These are phyloP conservation scores for Kentomonas sorsogonicus DNA, from an alignment of 208 protist genomes.

Conservation along the genomic window DNA sequence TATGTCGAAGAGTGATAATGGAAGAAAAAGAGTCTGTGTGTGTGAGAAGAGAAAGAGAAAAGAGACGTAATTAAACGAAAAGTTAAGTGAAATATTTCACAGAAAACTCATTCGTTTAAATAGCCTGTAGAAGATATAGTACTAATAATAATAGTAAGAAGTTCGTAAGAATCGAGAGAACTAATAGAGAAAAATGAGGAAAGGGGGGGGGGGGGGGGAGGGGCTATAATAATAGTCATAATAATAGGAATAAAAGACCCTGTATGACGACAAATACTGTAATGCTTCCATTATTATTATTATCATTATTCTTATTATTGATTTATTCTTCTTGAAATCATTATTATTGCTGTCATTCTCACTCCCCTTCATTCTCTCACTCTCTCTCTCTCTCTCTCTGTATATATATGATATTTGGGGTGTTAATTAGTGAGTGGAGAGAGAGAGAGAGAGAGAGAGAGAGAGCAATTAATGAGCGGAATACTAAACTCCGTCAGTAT, in stretches of 20 bases:
- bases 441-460: background rate
- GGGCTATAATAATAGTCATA: background rate
- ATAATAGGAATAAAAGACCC: background rate
- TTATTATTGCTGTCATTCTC: background rate
- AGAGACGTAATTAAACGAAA: too few relatives aligned
- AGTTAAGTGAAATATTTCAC: background rate
- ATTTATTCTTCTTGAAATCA: background rate
- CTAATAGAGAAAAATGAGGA: too few relatives aligned
- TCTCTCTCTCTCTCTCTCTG: background rate
- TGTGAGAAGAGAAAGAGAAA: too few relatives aligned
- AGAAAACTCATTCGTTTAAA: too few relatives aligned
- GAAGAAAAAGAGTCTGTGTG: constrained; percentile 6
- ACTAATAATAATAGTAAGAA: too few relatives aligned
- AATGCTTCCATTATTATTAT: too few relatives aligned
- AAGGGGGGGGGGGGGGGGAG: background rate
- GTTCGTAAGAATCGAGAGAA: too few relatives aligned
- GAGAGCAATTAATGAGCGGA: background rate
- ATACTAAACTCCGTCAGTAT: background rate
- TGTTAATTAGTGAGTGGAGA: background rate
- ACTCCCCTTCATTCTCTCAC: background rate
- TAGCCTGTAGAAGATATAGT: too few relatives aligned
- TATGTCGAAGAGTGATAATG: background rate
- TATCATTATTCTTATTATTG: constrained; percentile 4
- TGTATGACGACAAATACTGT: background rate
- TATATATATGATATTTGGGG: background rate